A percentile compares a stretch with the other conserved stretches of the same genome.
Evolutionary conservation across 169 alveolate species (phyloP).

Genomic region (Besnoitia besnoiti): DNA sequence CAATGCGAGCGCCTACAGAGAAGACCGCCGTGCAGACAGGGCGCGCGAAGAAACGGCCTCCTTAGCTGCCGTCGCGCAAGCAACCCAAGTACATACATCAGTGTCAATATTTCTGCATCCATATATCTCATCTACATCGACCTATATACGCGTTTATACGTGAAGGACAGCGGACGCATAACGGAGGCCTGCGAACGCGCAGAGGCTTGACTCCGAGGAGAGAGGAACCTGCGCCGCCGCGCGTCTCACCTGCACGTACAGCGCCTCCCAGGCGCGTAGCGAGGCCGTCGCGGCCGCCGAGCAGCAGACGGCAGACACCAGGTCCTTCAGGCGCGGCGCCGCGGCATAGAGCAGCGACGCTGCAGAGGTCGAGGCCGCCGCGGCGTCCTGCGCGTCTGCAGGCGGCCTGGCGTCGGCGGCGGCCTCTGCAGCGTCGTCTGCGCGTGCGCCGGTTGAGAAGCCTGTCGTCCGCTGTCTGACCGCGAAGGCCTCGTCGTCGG

Average conservation of each 20-base stretch:
- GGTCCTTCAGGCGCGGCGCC: conserved; percentile 52
- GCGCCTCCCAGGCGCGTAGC: neutral
- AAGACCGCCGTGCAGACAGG: neutral
- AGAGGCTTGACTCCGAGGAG: too few species aligned
- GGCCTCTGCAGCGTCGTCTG: conserved; percentile 25
- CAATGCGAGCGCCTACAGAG: too few species aligned
- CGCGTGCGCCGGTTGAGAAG: neutral
- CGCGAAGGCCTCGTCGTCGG: neutral
- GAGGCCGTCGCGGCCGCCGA: conserved; percentile 55
- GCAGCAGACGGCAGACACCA: conserved; percentile 32
- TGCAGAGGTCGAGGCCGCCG: conserved; percentile 10
- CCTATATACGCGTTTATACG: neutral
- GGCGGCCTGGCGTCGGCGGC: too few species aligned
- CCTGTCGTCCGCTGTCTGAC: neutral
- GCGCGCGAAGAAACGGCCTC: neutral
- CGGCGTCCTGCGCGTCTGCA: neutral
- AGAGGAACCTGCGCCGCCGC: too few species aligned
- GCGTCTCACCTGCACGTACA: conserved; percentile 15
- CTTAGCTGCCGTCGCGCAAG: neutral
- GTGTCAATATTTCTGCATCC: neutral
- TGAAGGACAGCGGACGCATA: too few species aligned
- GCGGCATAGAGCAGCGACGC: conserved; percentile 7
- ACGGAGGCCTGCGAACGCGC: too few species aligned
- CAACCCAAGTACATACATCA: neutral
- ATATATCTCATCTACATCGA: neutral